Percentiles rank a stretch among this genome's conserved stretches.
phyloP scores from a whole-genome alignment of 2,329 filamentous ascomycete species.

The Fusarium globosum region DNA sequence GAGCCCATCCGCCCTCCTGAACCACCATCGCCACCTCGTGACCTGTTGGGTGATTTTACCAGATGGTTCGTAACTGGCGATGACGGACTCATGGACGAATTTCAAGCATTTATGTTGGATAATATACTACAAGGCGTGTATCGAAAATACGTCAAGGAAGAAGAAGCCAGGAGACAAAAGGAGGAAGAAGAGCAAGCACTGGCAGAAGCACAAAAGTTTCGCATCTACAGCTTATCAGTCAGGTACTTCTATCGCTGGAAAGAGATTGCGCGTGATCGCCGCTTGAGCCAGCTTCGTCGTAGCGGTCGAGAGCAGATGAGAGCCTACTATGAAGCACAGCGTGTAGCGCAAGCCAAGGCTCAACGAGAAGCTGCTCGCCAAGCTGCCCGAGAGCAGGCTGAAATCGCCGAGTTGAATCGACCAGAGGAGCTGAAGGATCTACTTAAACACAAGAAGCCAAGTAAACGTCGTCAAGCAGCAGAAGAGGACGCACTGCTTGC shows the following conservation, averaged over 20 bases:
- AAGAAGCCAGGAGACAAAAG: constrained; percentile 54
- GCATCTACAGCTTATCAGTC: constrained; percentile 60
- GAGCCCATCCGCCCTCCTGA: constrained; percentile 4
- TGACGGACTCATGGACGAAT: constrained; percentile 62
- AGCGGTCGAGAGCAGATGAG: constrained; percentile 63
- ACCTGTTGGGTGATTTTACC: constrained; percentile 61
- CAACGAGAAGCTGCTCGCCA: constrained; percentile 50
- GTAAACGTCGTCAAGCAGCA: constrained; percentile 47
- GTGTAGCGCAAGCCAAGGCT: constrained; percentile 47
- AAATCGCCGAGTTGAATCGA: constrained; percentile 46
- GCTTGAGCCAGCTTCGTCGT: constrained; percentile 62
- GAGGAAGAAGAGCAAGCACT: constrained; percentile 62
- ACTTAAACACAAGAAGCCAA: constrained; percentile 48
- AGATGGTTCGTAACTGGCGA: constrained; percentile 67
- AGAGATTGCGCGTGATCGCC: constrained; percentile 58
- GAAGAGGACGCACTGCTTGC: constrained; percentile 55
- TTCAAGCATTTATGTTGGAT: constrained; percentile 59
- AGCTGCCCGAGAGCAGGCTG: constrained; percentile 42
- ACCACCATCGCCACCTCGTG: constrained; percentile 44
- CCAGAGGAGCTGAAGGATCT: constrained; percentile 51
- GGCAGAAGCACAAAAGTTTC: constrained; percentile 61
- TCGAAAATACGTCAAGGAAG: constrained; percentile 53
- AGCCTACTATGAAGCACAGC: constrained; percentile 56
- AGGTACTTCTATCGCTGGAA: constrained; percentile 70
- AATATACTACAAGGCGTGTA: constrained; percentile 58